Base-by-base conservation (phyloP, 2,329 filamentous ascomycete species). In the Xylaria digitata region DNA sequence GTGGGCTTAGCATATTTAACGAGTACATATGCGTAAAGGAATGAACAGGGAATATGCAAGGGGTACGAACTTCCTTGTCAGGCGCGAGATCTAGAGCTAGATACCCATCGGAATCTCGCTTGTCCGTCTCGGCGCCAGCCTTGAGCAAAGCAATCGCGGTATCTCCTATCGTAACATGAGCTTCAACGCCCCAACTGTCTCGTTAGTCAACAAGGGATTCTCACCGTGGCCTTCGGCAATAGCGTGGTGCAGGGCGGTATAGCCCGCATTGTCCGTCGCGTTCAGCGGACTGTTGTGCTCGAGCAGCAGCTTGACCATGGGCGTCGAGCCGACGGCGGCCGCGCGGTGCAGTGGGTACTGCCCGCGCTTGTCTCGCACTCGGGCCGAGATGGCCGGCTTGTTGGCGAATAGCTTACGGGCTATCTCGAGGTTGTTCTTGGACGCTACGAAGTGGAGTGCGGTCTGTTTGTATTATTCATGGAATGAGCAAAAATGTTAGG, bases 301-400 rank as follows among this genome's bases (percentile, higher is more conserved):
- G 17, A 97, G 82, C 15, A 99, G 82, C 43, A 97, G 81, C 73
- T 89, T 91, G 54, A 97, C 85, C 82, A 99, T 93, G 5, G 95
- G 94, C n/a, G 91, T 87, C 3, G 91, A 95, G 6, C 96, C 96
- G 3, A 94, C 88, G 2, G 96, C 95, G 0, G 96, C 95, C 2
- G 96, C 96, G 19, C 96, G 89, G 79, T 99, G 96, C 30, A 99
- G 86, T 6, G 96, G 87, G 64, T 97, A 89, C 77, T 97, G 95
- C n/a, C 93, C 92, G 34, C 94, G 87, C 75, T 88, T 92, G 77
- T 99, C 96, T 70, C 92, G 92, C 2, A 94, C 85, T 30, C 95
- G 85, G 1, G 94, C 88, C 4, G 90, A 93, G 13, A 93, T 95
- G 0, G 86, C 81, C 0, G 85, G 84, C 65, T 92, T 91, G 73